A percentile compares a stretch with the other conserved stretches of the same genome.
These are phyloP conservation scores for Oryza glumipatula DNA, from an alignment of 176 grass and related monocot genomes.

Conservation along the genomic window DNA sequence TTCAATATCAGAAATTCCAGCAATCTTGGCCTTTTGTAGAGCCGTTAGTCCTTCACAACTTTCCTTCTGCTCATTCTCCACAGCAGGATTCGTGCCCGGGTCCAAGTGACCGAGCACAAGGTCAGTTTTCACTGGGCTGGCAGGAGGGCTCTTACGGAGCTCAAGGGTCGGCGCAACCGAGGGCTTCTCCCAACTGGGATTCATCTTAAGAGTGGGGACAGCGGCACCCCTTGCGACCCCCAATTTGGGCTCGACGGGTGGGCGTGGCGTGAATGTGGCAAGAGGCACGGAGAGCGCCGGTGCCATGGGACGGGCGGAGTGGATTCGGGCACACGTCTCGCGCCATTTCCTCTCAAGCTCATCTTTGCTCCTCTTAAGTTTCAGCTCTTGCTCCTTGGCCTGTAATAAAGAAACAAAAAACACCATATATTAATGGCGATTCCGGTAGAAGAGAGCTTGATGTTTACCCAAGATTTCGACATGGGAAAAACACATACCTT, in stretches of 20 bases:
- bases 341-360: slow-evolving; percentile 87
- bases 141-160: slow-evolving; percentile 49
- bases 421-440: slow-evolving; percentile 23
- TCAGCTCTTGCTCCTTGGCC: slow-evolving; percentile 64
- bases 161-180: slow-evolving; percentile 39
- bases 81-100: slow-evolving; percentile 9
- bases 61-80: slow-evolving; percentile 51
- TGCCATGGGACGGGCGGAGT: slow-evolving; percentile 36
- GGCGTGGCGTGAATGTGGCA: slow-evolving; percentile 23
- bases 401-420: slow-evolving; percentile 46
- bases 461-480: not conserved
- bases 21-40: slow-evolving; percentile 74
- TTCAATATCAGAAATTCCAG: slow-evolving; percentile 77
- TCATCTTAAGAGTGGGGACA: slow-evolving; percentile 59
- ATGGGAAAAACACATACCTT: slow-evolving; percentile 48
- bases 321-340: slow-evolving; percentile 59
- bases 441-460: not conserved
- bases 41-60: slow-evolving; percentile 57
- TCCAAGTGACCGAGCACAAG: slow-evolving; percentile 63
- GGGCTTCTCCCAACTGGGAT: slow-evolving; percentile 44
- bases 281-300: slow-evolving; percentile 47
- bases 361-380: slow-evolving; percentile 55
- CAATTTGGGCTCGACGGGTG: slow-evolving; percentile 42
- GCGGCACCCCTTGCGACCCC: slow-evolving; percentile 32
- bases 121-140: slow-evolving; percentile 90